These are phyloP conservation scores for Hymenoscyphus scutula DNA, from an alignment of 2,329 filamentous ascomycete genomes.

Conservation along the genomic window DNA sequence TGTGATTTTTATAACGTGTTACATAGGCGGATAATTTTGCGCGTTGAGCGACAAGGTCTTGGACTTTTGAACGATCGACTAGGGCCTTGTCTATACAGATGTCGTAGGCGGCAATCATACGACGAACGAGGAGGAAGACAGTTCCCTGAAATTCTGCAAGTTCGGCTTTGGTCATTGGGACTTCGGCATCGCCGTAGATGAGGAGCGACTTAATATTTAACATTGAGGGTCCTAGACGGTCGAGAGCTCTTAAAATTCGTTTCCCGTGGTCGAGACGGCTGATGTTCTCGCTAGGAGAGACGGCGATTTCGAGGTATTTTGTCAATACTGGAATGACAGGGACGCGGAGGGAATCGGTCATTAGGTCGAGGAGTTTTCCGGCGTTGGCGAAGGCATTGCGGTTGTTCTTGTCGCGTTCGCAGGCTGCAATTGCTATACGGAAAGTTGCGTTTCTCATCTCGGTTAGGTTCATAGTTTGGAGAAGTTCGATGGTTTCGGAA, in stretches of 20 bases:
- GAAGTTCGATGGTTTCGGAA: constrained; percentile 54
- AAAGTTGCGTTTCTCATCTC: constrained; percentile 55
- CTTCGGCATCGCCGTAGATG: constrained; percentile 21
- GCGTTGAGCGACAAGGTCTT: constrained; percentile 31
- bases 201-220: constrained; percentile 31
- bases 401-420: constrained; percentile 75
- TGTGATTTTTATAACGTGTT: constrained; percentile 26
- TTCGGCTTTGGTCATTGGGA: constrained; percentile 5
- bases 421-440: constrained; percentile 70
- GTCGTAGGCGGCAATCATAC: constrained; percentile 37
- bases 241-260: constrained; percentile 51
- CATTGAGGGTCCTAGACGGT: constrained; percentile 40
- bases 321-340: constrained; percentile 53
- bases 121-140: constrained; percentile 29
- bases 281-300: constrained; percentile 37
- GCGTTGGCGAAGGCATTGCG: constrained; percentile 64
- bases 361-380: constrained; percentile 61
- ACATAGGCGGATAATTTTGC: constrained; percentile 39
- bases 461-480: constrained; percentile 52
- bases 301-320: constrained; percentile 55
- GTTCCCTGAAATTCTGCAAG: constrained; percentile 15
- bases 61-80: constrained; percentile 27
- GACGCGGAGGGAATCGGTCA: constrained; percentile 46
- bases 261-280: constrained; percentile 47
- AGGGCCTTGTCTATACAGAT: constrained; percentile 31